Base-by-base conservation (phyloP, 2,329 filamentous ascomycete species). In the Colletotrichum lupini region DNA sequence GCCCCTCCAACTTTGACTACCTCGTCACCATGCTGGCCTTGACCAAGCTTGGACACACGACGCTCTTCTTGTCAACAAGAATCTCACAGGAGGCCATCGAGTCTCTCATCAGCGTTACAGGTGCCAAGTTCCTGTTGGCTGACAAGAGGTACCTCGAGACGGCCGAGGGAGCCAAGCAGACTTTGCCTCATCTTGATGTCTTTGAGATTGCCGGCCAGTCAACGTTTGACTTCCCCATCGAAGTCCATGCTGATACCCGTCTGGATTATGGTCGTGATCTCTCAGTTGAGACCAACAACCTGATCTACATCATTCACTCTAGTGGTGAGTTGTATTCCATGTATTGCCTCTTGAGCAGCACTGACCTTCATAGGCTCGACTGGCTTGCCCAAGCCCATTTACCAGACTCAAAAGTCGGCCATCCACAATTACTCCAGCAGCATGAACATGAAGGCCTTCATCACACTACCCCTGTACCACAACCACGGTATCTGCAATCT, bases 341-440 rank as follows among this genome's bases (percentile, higher is more conserved):
- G 11, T 16, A 22, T 7, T 5, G 1, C 0, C 28, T 57, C 26
- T n/a, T 75, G 1, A 79, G 26, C 1, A 1, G 3, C 12, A 11
- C 55, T 70, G 1, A 65, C n/a, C 0, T 6, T 35, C 14, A 77
- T 77, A 30, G 90, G 91, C 8, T 90, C 87, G 0, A 92, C 91
- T 0, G 90, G 90, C 0, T 82, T 92, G 0, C 91, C 91, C 0
- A 92, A 92, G 74, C 90, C 90, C 0, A 91, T 92, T 58, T 90
- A 85, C 71, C 87, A 90, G 61, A 89, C 86, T 1, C 88, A 92
- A 66, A 78, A 80, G 11, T 83, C 86, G 14, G 85, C 84, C 7
- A 79, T 91, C 9, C 82, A 82, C 9, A 89, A 88, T 65, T 88
- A 86, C 67, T 79, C 82, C 14, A 76, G 76, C 1, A 78, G 78